Evolutionary conservation across 768 basidiomycete species (phyloP).

Genomic region (Dacryopinax primogenitus): DNA sequence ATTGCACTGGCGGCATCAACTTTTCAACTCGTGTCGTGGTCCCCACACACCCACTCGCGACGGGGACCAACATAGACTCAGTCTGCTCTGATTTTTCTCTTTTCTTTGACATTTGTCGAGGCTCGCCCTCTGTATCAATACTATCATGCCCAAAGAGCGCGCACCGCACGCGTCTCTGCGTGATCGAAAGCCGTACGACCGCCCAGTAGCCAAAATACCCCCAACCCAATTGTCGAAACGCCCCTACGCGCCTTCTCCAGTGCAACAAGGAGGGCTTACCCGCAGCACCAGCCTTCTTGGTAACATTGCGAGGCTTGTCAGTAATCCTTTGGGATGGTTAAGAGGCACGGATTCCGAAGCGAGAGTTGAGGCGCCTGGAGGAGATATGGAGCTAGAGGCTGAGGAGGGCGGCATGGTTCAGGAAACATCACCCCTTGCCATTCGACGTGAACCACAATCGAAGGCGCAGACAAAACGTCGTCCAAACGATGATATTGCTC

Average conservation of each 20-base stretch:
- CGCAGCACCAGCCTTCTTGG: slow-evolving; percentile 3
- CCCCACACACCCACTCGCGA: not conserved
- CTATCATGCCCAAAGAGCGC: not conserved
- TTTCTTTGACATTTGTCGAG: not conserved
- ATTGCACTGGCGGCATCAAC: slow-evolving; percentile 1
- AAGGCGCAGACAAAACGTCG: not conserved
- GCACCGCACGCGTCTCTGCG: not conserved
- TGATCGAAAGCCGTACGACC: not conserved
- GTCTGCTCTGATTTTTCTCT: not conserved
- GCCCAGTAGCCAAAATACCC: not conserved
- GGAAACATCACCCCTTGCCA: not conserved
- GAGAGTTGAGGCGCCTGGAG: not conserved
- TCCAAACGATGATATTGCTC: not conserved
- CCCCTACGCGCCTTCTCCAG: not conserved
- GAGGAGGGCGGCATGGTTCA: not conserved
- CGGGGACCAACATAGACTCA: not conserved
- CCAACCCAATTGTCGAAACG: slow-evolving; percentile 3
- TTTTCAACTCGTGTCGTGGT: slow-evolving; percentile 8
- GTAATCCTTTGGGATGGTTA: not conserved
- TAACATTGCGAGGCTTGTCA: not conserved
- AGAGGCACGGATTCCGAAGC: not conserved
- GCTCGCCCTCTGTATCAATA: not conserved
- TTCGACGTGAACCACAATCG: not conserved
- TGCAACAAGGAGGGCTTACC: not conserved
- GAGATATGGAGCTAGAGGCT: not conserved